Evolutionary conservation across 768 basidiomycete species (phyloP).

Genomic region (Leccinum uliginosum): DNA sequence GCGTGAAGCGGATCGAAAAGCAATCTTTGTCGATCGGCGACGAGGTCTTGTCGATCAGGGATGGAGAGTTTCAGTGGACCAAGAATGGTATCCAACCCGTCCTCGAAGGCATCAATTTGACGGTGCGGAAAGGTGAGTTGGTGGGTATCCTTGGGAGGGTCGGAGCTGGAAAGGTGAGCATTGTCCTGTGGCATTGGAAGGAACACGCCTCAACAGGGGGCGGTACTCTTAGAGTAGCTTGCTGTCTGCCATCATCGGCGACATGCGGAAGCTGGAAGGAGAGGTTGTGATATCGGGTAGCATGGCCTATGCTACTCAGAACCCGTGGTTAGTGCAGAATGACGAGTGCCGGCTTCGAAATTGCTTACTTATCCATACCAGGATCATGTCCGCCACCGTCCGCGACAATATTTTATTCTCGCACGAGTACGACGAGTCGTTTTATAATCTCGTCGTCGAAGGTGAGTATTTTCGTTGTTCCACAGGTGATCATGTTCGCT

Average conservation of each 20-base stretch:
- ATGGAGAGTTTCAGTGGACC: conserved; percentile 83
- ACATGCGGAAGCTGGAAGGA: conserved; percentile 78
- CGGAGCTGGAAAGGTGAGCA: conserved; percentile 78
- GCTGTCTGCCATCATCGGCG: conserved; percentile 78
- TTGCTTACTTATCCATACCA: conserved; percentile 20
- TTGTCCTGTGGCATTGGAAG: neutral
- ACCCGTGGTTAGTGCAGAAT: conserved; percentile 59
- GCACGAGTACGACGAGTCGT: conserved; percentile 80
- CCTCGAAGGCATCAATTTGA: conserved; percentile 73
- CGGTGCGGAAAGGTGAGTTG: conserved; percentile 77
- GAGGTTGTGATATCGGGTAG: conserved; percentile 63
- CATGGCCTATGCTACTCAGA: conserved; percentile 82
- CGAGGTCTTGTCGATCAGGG: conserved; percentile 63
- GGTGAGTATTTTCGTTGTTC: conserved; percentile 34
- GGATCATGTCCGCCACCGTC: conserved; percentile 83
- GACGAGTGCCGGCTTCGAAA: neutral
- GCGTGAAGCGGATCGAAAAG: conserved; percentile 50
- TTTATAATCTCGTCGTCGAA: conserved; percentile 79
- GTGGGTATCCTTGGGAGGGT: conserved; percentile 85
- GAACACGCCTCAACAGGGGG: neutral
- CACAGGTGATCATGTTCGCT: neutral
- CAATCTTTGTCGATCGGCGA: conserved; percentile 51
- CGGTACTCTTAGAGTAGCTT: conserved; percentile 53
- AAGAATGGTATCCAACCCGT: conserved; percentile 50
- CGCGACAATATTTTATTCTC: conserved; percentile 92